phyloP scores from a whole-genome alignment of 208 protist species.

The Wallacemonas sp. region DNA sequence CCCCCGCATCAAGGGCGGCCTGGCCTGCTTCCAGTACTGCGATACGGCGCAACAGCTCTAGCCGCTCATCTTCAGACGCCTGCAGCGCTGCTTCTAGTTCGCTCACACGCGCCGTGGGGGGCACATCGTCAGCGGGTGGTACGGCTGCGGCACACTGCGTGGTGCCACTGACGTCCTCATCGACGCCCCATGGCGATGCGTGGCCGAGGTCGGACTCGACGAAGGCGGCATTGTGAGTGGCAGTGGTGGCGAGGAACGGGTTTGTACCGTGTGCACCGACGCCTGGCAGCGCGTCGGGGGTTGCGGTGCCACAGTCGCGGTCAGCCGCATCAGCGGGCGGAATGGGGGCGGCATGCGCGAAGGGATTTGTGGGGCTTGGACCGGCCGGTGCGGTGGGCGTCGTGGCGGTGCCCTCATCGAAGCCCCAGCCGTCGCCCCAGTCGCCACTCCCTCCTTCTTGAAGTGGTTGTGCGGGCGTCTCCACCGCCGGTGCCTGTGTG shows the following conservation, averaged over 20 bases:
- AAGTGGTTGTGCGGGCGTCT: background rate
- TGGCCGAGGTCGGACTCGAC: too few relatives aligned
- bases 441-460: too few relatives aligned
- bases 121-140: too few relatives aligned
- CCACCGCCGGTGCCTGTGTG: background rate
- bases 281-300: background rate
- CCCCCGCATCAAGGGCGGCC: background rate
- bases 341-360: background rate
- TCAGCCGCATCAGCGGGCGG: background rate
- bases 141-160: too few relatives aligned
- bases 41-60: background rate
- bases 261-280: too few relatives aligned
- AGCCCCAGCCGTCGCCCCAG: slow-evolving; percentile 2
- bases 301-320: background rate
- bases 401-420: background rate
- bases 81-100: slow-evolving; percentile 20
- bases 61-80: background rate
- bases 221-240: too few relatives aligned
- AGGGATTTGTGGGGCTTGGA: background rate
- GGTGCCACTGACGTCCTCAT: too few relatives aligned
- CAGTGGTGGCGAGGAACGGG: too few relatives aligned
- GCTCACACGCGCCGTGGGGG: background rate
- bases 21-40: slow-evolving; percentile 1
- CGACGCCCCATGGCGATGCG: too few relatives aligned
- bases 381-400: background rate